A percentile compares a stretch with the other conserved stretches of the same genome.
Evolutionary conservation across 331 rosid genomes (phyloP).

Genomic region (Rosa hybrid): DNA sequence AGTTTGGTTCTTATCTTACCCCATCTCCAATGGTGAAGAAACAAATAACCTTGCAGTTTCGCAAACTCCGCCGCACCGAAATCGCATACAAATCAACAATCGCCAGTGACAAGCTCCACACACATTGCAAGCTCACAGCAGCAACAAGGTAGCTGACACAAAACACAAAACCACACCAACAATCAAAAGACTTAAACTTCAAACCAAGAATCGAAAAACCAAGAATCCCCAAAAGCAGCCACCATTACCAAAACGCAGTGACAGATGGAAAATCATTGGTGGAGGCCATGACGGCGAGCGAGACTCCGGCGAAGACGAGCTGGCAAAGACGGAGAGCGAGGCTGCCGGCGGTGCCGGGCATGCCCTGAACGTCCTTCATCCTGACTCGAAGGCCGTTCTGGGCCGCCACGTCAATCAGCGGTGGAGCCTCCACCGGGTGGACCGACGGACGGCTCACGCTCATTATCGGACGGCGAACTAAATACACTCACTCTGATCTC

Average conservation of each 20-base stretch:
- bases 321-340: slow-evolving; percentile 52
- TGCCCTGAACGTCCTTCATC: slow-evolving; percentile 62
- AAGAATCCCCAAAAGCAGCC: not conserved
- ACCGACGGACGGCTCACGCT: slow-evolving; percentile 55
- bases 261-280: slow-evolving; percentile 66
- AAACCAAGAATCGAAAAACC: not conserved
- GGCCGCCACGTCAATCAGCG: slow-evolving; percentile 31
- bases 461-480: slow-evolving; percentile 19
- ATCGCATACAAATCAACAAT: slow-evolving; percentile 45
- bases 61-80: slow-evolving; percentile 36
- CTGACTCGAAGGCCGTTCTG: slow-evolving; percentile 44
- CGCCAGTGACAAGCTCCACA: slow-evolving; percentile 49
- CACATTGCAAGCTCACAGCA: slow-evolving; percentile 48
- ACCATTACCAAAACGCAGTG: slow-evolving; percentile 62
- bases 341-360: slow-evolving; percentile 66
- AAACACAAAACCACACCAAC: not conserved
- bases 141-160: slow-evolving; percentile 40
- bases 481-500: not conserved
- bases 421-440: slow-evolving; percentile 72
- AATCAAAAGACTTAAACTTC: not conserved
- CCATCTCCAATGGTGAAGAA: slow-evolving; percentile 44
- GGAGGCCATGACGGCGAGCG: slow-evolving; percentile 63
- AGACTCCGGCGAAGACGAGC: slow-evolving; percentile 44
- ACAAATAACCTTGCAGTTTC: slow-evolving; percentile 27
- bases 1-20: slow-evolving; percentile 26